Evolutionary conservation across 1,284 basidiomycete genomes (phyloP), one percentile per base, ranked within the genome.

Genomic region (Cryptococcus sp.): DNA sequence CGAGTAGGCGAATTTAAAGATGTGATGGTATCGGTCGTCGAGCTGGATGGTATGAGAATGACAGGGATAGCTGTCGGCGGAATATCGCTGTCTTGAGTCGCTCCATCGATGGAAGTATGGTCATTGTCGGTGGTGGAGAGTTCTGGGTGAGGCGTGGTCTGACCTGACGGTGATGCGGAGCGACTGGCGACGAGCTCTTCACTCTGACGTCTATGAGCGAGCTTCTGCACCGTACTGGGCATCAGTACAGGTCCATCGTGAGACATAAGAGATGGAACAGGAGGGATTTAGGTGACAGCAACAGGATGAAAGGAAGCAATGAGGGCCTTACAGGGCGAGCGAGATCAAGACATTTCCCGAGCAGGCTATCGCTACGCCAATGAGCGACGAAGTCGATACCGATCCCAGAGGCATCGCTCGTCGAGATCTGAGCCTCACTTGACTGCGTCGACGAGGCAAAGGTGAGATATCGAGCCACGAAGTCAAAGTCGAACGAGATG

Each of bases 321-420:
- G 33, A 14, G 10, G 19, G 12, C 60, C 70, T 48, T 47, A 72
- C 63, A 97, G 78, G 2, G 91, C 92, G 1, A 94, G 78, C 11
- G 86, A 87, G 57, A 97, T 93, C 54, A 95, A 80, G 5, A 93
- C 71, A 66, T 95, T 95, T 40, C 91, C 92, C 1, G 79, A 77
- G 45, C 94, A 80, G 4, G 91, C 86, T 44, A 93, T 82, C 11
- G 79, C 78, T 37, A 95, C 92, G 28, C 92, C 92, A 52, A 89
- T 83, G 59, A 83, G 75, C 2, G 83, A 82, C 14, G 63, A 60
- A 19, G 53, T 57, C 14, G 66, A 60, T 10, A 63, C 63, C 11
- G 37, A 33, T n/a, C 35, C 48, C 22, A 58, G 21, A 19, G 45
- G 18, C 21, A 41, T 41, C 45, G 24, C 11, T 14, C 23, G 35